Conservation (phyloP, 2,329 filamentous ascomycete species). For the Colletotrichum spinosum region DNA sequence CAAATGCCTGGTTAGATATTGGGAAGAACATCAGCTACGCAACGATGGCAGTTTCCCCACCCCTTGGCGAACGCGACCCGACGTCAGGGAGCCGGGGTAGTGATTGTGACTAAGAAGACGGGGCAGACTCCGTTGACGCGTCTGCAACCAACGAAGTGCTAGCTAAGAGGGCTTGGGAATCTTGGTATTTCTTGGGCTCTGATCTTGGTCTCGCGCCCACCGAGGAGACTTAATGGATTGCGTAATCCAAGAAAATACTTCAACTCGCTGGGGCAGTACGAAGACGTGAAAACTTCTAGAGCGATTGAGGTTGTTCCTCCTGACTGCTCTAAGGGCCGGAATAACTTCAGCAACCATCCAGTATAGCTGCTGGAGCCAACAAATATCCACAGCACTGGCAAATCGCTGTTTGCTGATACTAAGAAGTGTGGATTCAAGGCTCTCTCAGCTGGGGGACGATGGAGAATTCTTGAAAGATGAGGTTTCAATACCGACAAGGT, state of each 20-base stretch:
- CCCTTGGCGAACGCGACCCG: constrained; percentile 5
- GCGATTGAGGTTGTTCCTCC: too few species aligned
- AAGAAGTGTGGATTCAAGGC: too few species aligned
- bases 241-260: background rate
- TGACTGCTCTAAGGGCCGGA: too few species aligned
- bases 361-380: too few species aligned
- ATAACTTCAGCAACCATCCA: too few species aligned
- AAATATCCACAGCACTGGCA: too few species aligned
- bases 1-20: background rate
- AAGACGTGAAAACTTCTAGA: too few species aligned
- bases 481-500: too few species aligned
- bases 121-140: background rate
- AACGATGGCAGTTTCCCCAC: background rate
- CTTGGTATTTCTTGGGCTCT: constrained; percentile 10
- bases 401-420: too few species aligned
- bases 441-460: too few species aligned
- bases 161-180: background rate
- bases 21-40: background rate
- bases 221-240: background rate
- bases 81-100: background rate
- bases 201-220: too few species aligned
- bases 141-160: background rate
- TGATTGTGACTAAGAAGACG: background rate
- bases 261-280: background rate
- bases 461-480: too few species aligned